Evolutionary conservation across 2,329 filamentous ascomycete species (phyloP).

Genomic region (Emericellopsis atlantica): DNA sequence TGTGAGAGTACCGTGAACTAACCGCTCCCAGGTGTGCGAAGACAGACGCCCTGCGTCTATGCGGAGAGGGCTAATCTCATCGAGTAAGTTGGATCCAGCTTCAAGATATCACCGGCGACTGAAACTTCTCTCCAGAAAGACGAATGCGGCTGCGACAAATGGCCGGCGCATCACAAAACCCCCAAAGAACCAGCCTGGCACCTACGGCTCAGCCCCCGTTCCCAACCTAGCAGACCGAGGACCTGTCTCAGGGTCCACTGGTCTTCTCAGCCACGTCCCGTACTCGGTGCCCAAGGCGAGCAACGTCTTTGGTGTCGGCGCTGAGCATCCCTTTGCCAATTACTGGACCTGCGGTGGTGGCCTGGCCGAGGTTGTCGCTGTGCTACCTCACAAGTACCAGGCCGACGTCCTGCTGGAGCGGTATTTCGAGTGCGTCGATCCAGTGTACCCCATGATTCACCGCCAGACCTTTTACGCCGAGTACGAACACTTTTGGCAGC

Average conservation of each 20-base stretch:
- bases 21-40: slow-evolving; percentile 51
- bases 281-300: slow-evolving; percentile 59
- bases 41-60: slow-evolving; percentile 65
- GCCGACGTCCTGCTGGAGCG: slow-evolving; percentile 55
- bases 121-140: slow-evolving; percentile 31
- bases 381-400: slow-evolving; percentile 64
- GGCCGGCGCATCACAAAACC: slow-evolving; percentile 44
- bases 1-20: slow-evolving; percentile 2
- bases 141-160: slow-evolving; percentile 38
- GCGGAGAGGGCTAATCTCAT: slow-evolving; percentile 65
- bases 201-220: slow-evolving; percentile 20
- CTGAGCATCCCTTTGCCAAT: slow-evolving; percentile 69
- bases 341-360: slow-evolving; percentile 76
- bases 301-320: slow-evolving; percentile 70
- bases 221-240: slow-evolving; percentile 44
- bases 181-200: slow-evolving; percentile 36
- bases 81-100: slow-evolving; percentile 42
- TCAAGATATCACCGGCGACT: slow-evolving; percentile 1
- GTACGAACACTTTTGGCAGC: slow-evolving; percentile 66
- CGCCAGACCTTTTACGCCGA: slow-evolving; percentile 64
- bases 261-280: slow-evolving; percentile 59
- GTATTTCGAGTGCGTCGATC: slow-evolving; percentile 63
- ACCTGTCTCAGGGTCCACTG: slow-evolving; percentile 42
- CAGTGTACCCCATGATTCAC: slow-evolving; percentile 72
- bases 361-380: slow-evolving; percentile 60